phyloP scores from a whole-genome alignment of 495 filamentous ascomycete genomes.

The Trichoderma virens region DNA sequence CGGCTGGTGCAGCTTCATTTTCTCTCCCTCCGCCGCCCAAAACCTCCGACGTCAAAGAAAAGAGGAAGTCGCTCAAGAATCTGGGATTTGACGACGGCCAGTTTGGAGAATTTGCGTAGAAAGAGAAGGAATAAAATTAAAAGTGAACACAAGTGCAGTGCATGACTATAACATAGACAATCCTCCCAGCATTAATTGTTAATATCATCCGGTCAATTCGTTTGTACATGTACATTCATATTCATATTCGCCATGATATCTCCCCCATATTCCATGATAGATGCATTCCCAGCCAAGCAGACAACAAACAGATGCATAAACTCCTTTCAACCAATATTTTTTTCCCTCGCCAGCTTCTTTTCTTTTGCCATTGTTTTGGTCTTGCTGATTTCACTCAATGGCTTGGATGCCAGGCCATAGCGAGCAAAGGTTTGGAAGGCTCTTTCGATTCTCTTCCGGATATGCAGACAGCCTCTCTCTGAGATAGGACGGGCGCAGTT shows the following conservation, averaged over 20 bases:
- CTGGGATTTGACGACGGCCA: slow-evolving; percentile 59
- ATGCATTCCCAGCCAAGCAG: neutral
- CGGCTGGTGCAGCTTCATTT: slow-evolving; percentile 23
- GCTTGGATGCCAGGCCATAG: neutral
- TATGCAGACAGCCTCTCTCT: neutral
- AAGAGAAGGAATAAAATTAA: neutral
- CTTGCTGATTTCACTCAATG: neutral
- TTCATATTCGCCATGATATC: no score
- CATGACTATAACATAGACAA: neutral
- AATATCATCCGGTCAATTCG: neutral
- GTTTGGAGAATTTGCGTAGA: slow-evolving; percentile 55
- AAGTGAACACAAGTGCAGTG: neutral
- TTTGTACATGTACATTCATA: neutral
- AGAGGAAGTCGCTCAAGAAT: slow-evolving; percentile 43
- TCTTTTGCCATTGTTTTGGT: neutral
- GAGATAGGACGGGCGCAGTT: neutral
- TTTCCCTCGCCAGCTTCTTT: no score
- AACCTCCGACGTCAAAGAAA: slow-evolving; percentile 43
- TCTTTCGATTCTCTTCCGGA: neutral
- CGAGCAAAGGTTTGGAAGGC: neutral
- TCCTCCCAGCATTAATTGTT: neutral
- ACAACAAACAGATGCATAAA: neutral
- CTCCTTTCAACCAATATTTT: neutral
- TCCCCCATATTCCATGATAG: neutral
- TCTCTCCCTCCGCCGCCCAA: slow-evolving; percentile 58